Base-by-base conservation (phyloP, 257 asterid genomes). In the Gardenia jasminoides region DNA sequence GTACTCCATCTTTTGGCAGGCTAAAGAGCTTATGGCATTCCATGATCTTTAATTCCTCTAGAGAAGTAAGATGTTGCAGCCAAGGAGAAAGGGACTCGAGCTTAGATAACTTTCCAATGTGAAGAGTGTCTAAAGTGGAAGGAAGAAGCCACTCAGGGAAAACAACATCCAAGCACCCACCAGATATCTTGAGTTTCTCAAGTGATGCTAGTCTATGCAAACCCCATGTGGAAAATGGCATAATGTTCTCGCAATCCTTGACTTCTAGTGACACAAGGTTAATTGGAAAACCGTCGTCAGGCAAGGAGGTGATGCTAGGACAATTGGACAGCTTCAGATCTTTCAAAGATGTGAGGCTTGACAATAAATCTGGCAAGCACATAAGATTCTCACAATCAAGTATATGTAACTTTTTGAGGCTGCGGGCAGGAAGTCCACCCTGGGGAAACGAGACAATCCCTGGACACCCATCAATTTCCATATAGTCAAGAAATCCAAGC, bases 81-180 rank as follows among this genome's bases (percentile, higher is more conserved):
- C 89, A 88, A 0, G 88, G 90, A 54, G 90, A 83, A 36, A 88
- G 89, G 24, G 90, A 83, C 83, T 83, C 70, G 8, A 85, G 81
- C 74, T 67, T 82, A 0, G 85, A 79, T 64, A 79, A 82, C 47
- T 81, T 78, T 52, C 77, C 78, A 17, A 89, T 78, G 76, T 84
- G 84, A 59, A 89, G 92, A 10, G 83, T 58, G 76, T 80, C 84
- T n/a, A 87, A 80, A 50, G 86, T 83, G 24, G 88, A 82, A 59
- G 92, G 92, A 72, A 85, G 85, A 76, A 85, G 76, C 89, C 89
- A 82, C 72, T 87, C 84, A 11, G 91, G 88, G 44, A 89, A 85
- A 72, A 76, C 62, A 79, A 80, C 82, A 20, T 74, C 81, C 50
- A 76, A 69, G 71, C 80, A 73, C 72, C 84, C 77, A 22, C 89